Evolutionary conservation across 164 flowering plant species (phyloP).

Genomic region (Hamamelis virginiana): DNA sequence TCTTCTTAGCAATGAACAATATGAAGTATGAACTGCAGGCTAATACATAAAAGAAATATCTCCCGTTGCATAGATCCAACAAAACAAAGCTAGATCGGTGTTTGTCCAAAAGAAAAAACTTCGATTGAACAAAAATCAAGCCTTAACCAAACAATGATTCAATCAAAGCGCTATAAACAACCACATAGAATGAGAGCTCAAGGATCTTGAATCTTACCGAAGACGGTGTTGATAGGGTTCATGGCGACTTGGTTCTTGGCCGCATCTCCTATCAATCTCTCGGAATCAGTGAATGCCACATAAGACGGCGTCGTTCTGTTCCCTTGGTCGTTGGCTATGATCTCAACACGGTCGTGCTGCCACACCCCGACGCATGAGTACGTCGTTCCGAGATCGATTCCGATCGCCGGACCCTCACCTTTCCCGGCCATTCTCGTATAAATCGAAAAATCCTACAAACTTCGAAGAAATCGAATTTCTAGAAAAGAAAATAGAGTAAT

Average conservation of each 20-base stretch:
- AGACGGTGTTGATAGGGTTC: constrained; percentile 35
- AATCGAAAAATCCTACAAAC: too few species aligned
- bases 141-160: too few species aligned
- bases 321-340: constrained; percentile 33
- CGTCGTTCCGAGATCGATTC: constrained; percentile 33
- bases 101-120: too few species aligned
- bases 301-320: constrained; percentile 34
- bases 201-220: constrained; percentile 2
- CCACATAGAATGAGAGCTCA: background rate
- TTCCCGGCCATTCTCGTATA: constrained; percentile 7
- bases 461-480: too few species aligned
- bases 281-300: constrained; percentile 31
- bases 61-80: too few species aligned
- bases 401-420: constrained; percentile 24
- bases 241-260: constrained; percentile 34
- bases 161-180: background rate
- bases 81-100: too few species aligned
- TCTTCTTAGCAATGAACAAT: too few species aligned
- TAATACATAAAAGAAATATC: too few species aligned
- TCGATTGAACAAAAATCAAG: too few species aligned
- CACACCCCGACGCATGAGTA: constrained; percentile 36
- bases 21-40: too few species aligned
- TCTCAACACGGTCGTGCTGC: constrained; percentile 32
- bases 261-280: constrained; percentile 27
- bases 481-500: too few species aligned